phyloP scores from a whole-genome alignment of 768 basidiomycete genomes.

The Sporobolomyces phaffii region DNA sequence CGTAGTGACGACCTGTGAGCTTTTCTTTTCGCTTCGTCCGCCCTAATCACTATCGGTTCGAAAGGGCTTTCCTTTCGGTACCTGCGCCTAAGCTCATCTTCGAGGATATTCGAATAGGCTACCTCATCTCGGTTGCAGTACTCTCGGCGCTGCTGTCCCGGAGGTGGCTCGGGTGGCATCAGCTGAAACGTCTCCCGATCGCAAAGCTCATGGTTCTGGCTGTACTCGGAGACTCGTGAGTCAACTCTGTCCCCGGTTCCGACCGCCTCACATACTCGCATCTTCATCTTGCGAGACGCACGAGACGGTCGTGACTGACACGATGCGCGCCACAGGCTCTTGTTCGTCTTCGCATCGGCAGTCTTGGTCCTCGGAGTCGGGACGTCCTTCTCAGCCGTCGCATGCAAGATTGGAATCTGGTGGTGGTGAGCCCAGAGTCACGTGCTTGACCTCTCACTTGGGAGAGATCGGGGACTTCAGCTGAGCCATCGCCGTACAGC shows the following conservation, averaged over 20 bases:
- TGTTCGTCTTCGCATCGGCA: conserved; percentile 31
- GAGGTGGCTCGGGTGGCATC: conserved; percentile 7
- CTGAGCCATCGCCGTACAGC: neutral
- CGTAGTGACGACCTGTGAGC: conserved; percentile 17
- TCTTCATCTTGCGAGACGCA: no score
- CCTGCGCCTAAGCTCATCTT: no score
- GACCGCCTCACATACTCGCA: no score
- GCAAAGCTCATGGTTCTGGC: conserved; percentile 22
- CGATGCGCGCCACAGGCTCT: neutral
- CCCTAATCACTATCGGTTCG: no score
- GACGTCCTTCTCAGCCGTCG: neutral
- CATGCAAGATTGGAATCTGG: conserved; percentile 36
- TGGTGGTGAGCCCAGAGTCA: conserved; percentile 19
- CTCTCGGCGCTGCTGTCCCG: conserved; percentile 14
- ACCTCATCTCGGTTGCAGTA: conserved; percentile 17
- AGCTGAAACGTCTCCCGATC: conserved; percentile 14
- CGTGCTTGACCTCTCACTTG: neutral
- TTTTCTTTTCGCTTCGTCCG: neutral
- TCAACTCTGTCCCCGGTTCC: neutral
- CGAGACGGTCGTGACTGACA: no score
- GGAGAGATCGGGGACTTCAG: no score
- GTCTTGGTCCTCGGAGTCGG: conserved; percentile 38
- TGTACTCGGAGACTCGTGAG: conserved; percentile 26
- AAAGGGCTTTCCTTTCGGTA: no score
- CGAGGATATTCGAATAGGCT: conserved; percentile 8